A percentile compares a stretch with the other conserved stretches of the same genome.
These are phyloP conservation scores for Ceratocystis ficicola DNA, from an alignment of 2,329 filamentous ascomycete species.

Conservation along the genomic window DNA sequence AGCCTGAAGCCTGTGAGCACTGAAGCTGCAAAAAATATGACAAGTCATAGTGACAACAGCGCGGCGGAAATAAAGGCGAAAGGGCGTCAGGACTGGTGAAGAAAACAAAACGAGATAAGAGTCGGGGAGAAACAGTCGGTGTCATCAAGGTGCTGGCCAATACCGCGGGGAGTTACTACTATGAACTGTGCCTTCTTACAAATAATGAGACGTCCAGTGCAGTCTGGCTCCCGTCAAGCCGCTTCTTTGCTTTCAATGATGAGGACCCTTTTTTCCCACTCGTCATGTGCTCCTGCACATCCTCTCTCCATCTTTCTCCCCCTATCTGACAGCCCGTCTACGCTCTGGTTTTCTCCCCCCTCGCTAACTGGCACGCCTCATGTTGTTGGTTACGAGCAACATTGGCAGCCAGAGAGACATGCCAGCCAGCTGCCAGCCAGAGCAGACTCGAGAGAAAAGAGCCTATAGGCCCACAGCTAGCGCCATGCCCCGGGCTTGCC, in stretches of 20 bases:
- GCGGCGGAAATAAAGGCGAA: background rate
- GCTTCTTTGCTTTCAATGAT: background rate
- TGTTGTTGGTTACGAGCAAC: background rate
- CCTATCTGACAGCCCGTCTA: background rate
- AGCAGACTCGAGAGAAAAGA: background rate
- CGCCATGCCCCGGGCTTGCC: background rate
- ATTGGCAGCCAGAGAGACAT: background rate
- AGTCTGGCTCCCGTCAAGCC: background rate
- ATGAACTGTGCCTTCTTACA: background rate
- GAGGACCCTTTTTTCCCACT: background rate
- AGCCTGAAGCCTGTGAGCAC: background rate
- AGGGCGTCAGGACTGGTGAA: background rate
- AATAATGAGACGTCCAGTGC: background rate
- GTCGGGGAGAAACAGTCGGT: background rate
- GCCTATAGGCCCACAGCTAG: background rate
- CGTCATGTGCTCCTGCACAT: background rate
- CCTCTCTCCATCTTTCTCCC: background rate
- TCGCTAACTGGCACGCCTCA: conserved; percentile 14
- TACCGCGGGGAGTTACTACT: background rate
- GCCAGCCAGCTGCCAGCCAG: background rate
- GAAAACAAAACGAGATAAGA: background rate
- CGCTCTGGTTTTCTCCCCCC: background rate
- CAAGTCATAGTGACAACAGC: background rate
- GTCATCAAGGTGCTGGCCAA: background rate
- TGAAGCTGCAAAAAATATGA: background rate